Conservation (phyloP, 2,329 filamentous ascomycete genomes). For the Magnaporthiopsis rhizophila region DNA sequence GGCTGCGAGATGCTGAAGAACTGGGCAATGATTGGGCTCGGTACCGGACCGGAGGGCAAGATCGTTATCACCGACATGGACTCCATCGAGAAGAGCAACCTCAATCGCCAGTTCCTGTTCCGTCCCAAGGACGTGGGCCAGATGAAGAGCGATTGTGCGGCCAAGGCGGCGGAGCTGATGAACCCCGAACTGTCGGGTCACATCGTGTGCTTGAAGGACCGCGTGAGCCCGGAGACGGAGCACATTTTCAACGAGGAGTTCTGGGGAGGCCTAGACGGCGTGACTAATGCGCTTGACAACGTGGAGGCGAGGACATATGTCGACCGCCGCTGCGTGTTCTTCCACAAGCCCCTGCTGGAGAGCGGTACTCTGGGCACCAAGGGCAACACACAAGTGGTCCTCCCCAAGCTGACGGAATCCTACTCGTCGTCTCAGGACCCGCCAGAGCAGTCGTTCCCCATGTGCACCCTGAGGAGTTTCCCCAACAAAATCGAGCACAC, state of each 20-base stretch:
- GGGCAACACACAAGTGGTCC: slow-evolving; percentile 93
- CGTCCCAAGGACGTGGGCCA: slow-evolving; percentile 86
- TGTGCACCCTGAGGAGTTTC: slow-evolving; percentile 96
- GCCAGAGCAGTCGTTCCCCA: slow-evolving; percentile 96
- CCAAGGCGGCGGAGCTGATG: slow-evolving; percentile 85
- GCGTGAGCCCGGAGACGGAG: slow-evolving; percentile 87
- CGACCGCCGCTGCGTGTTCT: slow-evolving; percentile 93
- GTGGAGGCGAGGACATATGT: slow-evolving; percentile 96
- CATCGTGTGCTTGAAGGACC: slow-evolving; percentile 78
- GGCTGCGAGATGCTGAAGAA: slow-evolving; percentile 99
- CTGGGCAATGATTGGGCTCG: slow-evolving; percentile 97
- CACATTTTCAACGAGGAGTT: slow-evolving; percentile 90
- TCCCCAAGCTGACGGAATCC: slow-evolving; percentile 87
- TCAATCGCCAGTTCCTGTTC: slow-evolving; percentile 97
- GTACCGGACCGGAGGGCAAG: slow-evolving; percentile 77
- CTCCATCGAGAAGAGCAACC: slow-evolving; percentile 96
- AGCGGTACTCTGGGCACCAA: slow-evolving; percentile 98
- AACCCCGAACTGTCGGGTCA: slow-evolving; percentile 87
- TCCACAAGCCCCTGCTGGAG: slow-evolving; percentile 92
- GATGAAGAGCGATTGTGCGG: slow-evolving; percentile 93
- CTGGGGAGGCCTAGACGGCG: slow-evolving; percentile 79
- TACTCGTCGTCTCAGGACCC: slow-evolving; percentile 95
- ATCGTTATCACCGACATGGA: slow-evolving; percentile 97
- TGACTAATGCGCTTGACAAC: slow-evolving; percentile 96
- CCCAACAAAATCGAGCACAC: slow-evolving; percentile 98